These are phyloP conservation scores for Chernovozyma aurita DNA, from an alignment of 1,139 yeast species.

Conservation along the genomic window DNA sequence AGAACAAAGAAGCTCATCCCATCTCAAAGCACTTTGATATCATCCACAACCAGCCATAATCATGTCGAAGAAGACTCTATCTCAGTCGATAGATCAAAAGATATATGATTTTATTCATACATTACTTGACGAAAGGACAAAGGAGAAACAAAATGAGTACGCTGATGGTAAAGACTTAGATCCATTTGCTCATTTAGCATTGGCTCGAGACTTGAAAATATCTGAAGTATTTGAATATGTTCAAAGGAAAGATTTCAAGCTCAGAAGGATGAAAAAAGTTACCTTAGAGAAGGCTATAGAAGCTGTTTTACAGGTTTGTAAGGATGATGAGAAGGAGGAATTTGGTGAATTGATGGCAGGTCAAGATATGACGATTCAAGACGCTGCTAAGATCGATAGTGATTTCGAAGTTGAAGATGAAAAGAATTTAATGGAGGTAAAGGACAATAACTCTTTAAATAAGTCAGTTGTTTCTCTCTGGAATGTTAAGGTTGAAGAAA, in stretches of 20 bases:
- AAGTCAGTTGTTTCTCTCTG: constrained; percentile 72
- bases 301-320: constrained; percentile 43
- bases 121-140: constrained; percentile 49
- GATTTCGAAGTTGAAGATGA: constrained; percentile 43
- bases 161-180: constrained; percentile 23
- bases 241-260: constrained; percentile 56
- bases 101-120: constrained; percentile 46
- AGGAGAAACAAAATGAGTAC: constrained; percentile 9
- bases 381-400: constrained; percentile 25
- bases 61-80: constrained; percentile 16
- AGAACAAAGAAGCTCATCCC: too few relatives aligned
- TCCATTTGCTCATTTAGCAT: constrained; percentile 41
- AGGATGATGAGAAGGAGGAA: constrained; percentile 41
- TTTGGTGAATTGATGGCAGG: constrained; percentile 29
- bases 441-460: constrained; percentile 64
- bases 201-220: constrained; percentile 54
- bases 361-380: constrained; percentile 19
- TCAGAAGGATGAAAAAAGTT: constrained; percentile 61
- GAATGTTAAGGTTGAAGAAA: constrained; percentile 30
- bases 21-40: too few relatives aligned
- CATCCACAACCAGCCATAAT: too few relatives aligned
- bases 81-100: constrained; percentile 44
- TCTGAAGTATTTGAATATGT: constrained; percentile 51
- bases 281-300: constrained; percentile 56
- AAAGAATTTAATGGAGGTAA: constrained; percentile 54